Percentiles rank a stretch among this genome's conserved stretches.
Conservation (phyloP, 2,329 filamentous ascomycete species). For the Kalmusia sp. region DNA sequence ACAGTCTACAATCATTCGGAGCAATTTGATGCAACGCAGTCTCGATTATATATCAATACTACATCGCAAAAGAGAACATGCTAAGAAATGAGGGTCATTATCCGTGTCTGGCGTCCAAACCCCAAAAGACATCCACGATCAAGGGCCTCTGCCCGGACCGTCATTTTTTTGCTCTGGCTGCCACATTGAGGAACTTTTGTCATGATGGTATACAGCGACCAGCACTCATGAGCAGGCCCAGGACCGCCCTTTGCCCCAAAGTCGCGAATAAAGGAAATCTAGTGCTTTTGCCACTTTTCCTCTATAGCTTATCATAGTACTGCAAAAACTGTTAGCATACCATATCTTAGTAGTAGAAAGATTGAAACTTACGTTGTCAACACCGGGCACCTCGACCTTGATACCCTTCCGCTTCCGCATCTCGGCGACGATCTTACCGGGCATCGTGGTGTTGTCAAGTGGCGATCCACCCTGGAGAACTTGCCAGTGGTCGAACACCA, state of each 20-base stretch:
- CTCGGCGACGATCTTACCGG: slow-evolving; percentile 80
- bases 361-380: slow-evolving; percentile 83
- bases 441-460: slow-evolving; percentile 81
- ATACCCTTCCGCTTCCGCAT: slow-evolving; percentile 99
- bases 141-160: slow-evolving; percentile 45
- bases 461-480: slow-evolving; percentile 91
- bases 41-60: slow-evolving; percentile 39
- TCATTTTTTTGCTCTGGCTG: slow-evolving; percentile 45
- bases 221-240: slow-evolving; percentile 44
- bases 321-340: slow-evolving; percentile 58
- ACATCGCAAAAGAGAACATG: slow-evolving; percentile 46
- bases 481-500: slow-evolving; percentile 99
- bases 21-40: slow-evolving; percentile 34
- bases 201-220: slow-evolving; percentile 39
- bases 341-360: not conserved
- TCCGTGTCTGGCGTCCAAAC: slow-evolving; percentile 40
- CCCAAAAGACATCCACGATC: slow-evolving; percentile 33
- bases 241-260: slow-evolving; percentile 41
- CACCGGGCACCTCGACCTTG: slow-evolving; percentile 91
- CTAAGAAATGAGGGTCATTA: slow-evolving; percentile 42
- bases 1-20: too few relatives aligned
- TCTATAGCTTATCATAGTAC: slow-evolving; percentile 99
- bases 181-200: slow-evolving; percentile 37
- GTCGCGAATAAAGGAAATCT: slow-evolving; percentile 51
- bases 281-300: slow-evolving; percentile 52